Evolutionary conservation across 2,329 filamentous ascomycete genomes (phyloP).

Genomic region (Colletotrichum chrysophilum): DNA sequence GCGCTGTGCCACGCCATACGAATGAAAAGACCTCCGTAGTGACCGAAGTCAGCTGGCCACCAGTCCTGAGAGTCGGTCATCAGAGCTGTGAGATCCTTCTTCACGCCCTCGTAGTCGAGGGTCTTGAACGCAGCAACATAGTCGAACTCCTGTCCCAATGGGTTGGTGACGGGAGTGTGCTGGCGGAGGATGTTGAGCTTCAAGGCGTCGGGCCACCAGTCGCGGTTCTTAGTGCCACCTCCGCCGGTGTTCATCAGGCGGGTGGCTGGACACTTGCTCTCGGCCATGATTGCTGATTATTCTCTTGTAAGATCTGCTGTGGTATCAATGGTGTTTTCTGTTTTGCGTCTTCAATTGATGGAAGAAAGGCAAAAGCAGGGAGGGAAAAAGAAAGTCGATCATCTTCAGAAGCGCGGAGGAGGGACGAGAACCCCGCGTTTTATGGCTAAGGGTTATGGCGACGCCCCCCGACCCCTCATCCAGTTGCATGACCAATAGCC

Average conservation of each 20-base stretch:
- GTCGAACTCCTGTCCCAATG: slow-evolving; percentile 70
- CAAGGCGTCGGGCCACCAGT: slow-evolving; percentile 78
- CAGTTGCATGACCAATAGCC: slow-evolving; percentile 15
- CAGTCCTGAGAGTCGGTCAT: slow-evolving; percentile 82
- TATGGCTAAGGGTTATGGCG: neutral
- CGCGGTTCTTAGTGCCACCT: slow-evolving; percentile 69
- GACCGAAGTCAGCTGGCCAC: slow-evolving; percentile 84
- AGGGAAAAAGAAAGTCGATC: neutral
- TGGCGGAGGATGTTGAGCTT: slow-evolving; percentile 77
- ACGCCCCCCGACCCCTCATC: slow-evolving; percentile 6
- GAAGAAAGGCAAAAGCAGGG: neutral
- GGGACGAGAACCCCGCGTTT: slow-evolving; percentile 20
- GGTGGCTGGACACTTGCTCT: slow-evolving; percentile 15
- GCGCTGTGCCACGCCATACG: slow-evolving; percentile 84
- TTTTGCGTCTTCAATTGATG: neutral
- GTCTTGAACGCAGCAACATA: slow-evolving; percentile 77
- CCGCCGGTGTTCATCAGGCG: slow-evolving; percentile 50
- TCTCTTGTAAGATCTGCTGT: neutral
- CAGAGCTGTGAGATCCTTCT: slow-evolving; percentile 73
- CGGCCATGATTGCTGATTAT: slow-evolving; percentile 7
- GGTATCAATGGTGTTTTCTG: neutral
- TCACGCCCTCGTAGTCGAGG: slow-evolving; percentile 72
- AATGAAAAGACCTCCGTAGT: slow-evolving; percentile 82
- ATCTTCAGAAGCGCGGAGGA: neutral
- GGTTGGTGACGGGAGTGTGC: slow-evolving; percentile 68